phyloP scores from a whole-genome alignment of 768 basidiomycete species.

The Phylloporus arenicola region DNA sequence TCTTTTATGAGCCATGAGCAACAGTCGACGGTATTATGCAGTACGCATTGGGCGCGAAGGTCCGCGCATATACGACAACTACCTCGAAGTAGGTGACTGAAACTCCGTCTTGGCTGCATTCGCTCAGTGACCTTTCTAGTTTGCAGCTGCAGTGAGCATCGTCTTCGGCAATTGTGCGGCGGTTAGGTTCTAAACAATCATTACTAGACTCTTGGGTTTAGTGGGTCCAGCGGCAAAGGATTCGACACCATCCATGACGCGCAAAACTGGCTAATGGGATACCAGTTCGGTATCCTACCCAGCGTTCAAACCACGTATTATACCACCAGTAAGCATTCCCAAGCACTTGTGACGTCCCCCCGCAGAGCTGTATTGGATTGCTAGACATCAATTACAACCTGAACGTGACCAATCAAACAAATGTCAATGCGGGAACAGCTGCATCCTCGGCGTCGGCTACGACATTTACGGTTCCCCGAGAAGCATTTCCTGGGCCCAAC shows the following conservation, averaged over 20 bases:
- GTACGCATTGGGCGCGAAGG: slow-evolving; percentile 33
- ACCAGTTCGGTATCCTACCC: slow-evolving; percentile 8
- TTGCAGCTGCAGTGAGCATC: slow-evolving; percentile 20
- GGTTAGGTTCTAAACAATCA: background rate
- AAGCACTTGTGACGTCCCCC: background rate
- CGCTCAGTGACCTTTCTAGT: slow-evolving; percentile 13
- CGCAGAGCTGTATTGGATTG: background rate
- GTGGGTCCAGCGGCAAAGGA: slow-evolving; percentile 30
- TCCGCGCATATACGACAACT: slow-evolving; percentile 28
- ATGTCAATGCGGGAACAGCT: background rate
- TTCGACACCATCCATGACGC: slow-evolving; percentile 29
- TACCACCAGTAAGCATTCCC: slow-evolving; percentile 16
- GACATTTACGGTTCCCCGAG: background rate
- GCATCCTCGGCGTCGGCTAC: slow-evolving; percentile 6
- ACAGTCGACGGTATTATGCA: slow-evolving; percentile 29
- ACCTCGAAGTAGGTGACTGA: slow-evolving; percentile 16
- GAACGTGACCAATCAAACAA: slow-evolving; percentile 11
- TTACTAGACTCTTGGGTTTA: slow-evolving; percentile 26
- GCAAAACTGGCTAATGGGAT: slow-evolving; percentile 18
- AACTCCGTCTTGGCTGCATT: background rate
- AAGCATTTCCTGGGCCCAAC: background rate
- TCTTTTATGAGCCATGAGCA: slow-evolving; percentile 6
- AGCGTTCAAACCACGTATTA: slow-evolving; percentile 5
- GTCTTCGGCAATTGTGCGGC: background rate
- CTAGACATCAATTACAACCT: slow-evolving; percentile 19